phyloP scores from a whole-genome alignment of 345 rosid genomes.

The Theobroma cacao region DNA sequence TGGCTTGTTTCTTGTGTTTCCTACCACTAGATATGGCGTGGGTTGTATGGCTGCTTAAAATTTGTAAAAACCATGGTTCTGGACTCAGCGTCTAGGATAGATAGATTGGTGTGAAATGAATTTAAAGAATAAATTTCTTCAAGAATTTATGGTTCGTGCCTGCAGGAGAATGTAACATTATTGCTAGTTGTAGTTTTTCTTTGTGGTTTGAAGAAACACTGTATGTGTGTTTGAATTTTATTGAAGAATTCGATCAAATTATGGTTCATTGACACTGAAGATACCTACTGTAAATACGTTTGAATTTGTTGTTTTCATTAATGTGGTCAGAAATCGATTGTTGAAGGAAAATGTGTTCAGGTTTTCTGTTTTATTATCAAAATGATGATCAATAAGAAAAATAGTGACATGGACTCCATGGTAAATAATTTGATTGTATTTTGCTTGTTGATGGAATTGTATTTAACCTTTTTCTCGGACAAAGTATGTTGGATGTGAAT shows the following conservation, averaged over 20 bases:
- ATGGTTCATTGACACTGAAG: neutral
- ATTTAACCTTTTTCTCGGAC: too few relatives aligned
- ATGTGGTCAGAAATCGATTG: too few relatives aligned
- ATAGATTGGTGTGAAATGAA: neutral
- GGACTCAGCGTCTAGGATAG: neutral
- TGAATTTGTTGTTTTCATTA: neutral
- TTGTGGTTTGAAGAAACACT: neutral
- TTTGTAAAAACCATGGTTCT: neutral
- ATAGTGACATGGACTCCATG: too few relatives aligned
- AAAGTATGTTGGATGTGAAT: too few relatives aligned
- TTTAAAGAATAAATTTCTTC: slow-evolving; percentile 4
- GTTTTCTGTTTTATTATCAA: too few relatives aligned
- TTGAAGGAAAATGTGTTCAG: too few relatives aligned
- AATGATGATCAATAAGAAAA: too few relatives aligned
- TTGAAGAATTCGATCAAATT: neutral
- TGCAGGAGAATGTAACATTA: neutral
- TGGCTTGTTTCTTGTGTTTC: slow-evolving; percentile 69
- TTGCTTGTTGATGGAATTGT: too few relatives aligned
- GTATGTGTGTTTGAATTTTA: neutral
- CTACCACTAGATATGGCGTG: slow-evolving; percentile 56
- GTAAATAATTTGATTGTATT: too few relatives aligned
- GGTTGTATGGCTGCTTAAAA: slow-evolving; percentile 63
- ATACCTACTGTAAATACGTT: neutral
- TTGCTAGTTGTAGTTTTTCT: neutral
- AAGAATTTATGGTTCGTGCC: neutral